Base-by-base conservation (phyloP, 2,329 filamentous ascomycete genomes). In the Acephala macrosclerotiorum region DNA sequence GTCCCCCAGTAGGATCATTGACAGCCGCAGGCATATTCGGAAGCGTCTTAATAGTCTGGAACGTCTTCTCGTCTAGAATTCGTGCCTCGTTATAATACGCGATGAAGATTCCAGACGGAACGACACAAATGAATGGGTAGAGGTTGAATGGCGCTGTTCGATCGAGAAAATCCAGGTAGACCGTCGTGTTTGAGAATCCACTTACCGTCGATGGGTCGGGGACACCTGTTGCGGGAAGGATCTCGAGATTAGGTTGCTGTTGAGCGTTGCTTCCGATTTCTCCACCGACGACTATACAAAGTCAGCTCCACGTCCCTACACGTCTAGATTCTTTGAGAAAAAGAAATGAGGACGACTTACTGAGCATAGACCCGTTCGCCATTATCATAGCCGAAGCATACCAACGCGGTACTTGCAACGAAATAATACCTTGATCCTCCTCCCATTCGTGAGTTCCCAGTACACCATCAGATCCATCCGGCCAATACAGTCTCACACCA, bases 351-450 rank as follows among this genome's bases (percentile, higher is more conserved):
- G 40, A 45, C 9, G 40, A 45, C 40, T 45, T n/a, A 45, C 40
- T 82, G 3, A 90, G 81, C 59, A 90, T 81, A 0, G 87, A 89
- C 29, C 88, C 88, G 70, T 90, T 90, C 26, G 87, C 80, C 84
- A 90, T 87, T 61, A 86, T 78, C 82, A 90, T 83, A 3, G 85
- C 84, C 2, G 83, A 85, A 0, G 88, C 87, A 67, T 90, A 90
- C 88, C 88, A 90, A 53, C 88, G 83, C 0, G 86, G 85, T 40
- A 81, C 78, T 67, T 89, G 87, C 4, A 90, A 81, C 38, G 77
- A 79, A 3, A 90, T 77, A 33, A 80, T 75, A 1, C 81, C 75
- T 49, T 82, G 82, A 64, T 90, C 85, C 71, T 90, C 88, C 62
- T 89, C 79, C 88, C 87, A 90, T 73, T 89, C 86, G 67, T 89